Percentiles rank a stretch among this genome's conserved stretches.
Conservation (phyloP, 495 filamentous ascomycete species). For the Niebla homalea region DNA sequence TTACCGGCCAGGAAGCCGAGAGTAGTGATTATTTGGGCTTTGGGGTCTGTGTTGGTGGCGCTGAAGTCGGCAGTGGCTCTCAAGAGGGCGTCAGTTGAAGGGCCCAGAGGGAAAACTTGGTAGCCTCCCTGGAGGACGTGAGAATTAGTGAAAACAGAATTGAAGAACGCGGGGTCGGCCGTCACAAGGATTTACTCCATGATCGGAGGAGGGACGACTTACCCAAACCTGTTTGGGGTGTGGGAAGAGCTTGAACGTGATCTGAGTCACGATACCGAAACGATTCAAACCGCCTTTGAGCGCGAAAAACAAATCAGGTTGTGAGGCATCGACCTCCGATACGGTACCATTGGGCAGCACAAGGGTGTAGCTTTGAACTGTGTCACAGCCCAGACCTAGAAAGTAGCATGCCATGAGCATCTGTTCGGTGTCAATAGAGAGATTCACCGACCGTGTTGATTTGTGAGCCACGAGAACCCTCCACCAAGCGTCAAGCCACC, state of each 20-base stretch:
- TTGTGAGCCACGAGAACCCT: constrained; percentile 12
- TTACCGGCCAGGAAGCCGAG: background rate
- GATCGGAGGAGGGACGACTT: background rate
- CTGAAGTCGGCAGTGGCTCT: background rate
- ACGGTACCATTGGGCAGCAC: constrained; percentile 10
- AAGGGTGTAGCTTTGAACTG: constrained; percentile 12
- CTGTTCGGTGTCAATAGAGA: background rate
- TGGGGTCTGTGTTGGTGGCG: constrained; percentile 5
- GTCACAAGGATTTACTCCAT: background rate
- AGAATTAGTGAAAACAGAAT: background rate
- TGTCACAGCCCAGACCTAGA: constrained; percentile 8
- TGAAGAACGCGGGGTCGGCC: no score
- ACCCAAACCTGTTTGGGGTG: constrained; percentile 6
- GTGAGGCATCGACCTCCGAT: constrained; percentile 1
- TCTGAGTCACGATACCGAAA: constrained; percentile 4
- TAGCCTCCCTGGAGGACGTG: background rate
- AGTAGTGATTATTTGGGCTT: constrained; percentile 5
- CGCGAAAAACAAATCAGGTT: constrained; percentile 6
- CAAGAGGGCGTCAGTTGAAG: background rate
- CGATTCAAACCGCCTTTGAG: constrained; percentile 5
- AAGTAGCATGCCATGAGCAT: background rate
- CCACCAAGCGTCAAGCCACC: constrained; percentile 16
- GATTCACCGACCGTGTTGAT: constrained; percentile 10
- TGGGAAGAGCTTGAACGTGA: background rate
- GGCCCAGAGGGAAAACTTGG: background rate